Conservation (phyloP, 1,139 yeast species). For the Candida mesenterica region DNA sequence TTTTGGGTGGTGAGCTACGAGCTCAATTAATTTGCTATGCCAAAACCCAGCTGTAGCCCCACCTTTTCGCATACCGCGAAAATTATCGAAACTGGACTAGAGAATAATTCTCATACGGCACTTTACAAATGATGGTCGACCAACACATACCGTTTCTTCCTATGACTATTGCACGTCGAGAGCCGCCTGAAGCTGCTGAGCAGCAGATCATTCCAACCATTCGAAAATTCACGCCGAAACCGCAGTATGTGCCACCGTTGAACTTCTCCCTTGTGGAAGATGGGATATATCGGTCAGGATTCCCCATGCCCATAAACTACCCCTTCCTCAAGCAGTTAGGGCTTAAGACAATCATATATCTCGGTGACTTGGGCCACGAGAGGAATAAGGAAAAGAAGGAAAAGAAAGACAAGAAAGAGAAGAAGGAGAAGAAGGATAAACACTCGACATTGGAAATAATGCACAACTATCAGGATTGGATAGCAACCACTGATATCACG, state of each 20-base stretch:
- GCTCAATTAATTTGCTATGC: too few species aligned
- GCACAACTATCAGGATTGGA: slow-evolving; percentile 61
- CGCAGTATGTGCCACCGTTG: slow-evolving; percentile 74
- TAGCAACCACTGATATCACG: slow-evolving; percentile 52
- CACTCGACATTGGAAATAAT: slow-evolving; percentile 40
- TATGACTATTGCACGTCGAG: not conserved
- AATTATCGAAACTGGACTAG: too few species aligned
- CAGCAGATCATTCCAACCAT: too few species aligned
- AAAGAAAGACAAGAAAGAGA: slow-evolving; percentile 47
- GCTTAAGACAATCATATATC: slow-evolving; percentile 74
- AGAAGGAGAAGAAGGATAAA: slow-evolving; percentile 27
- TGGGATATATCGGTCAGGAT: slow-evolving; percentile 86
- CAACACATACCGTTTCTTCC: too few species aligned
- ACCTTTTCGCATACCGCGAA: too few species aligned
- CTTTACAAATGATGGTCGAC: too few species aligned
- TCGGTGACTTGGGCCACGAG: slow-evolving; percentile 63
- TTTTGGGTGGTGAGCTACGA: too few species aligned
- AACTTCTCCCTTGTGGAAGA: slow-evolving; percentile 88
- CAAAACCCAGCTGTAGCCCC: too few species aligned
- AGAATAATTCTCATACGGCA: too few species aligned
- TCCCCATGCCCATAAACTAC: slow-evolving; percentile 84
- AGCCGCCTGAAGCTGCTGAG: not conserved
- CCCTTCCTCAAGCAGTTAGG: slow-evolving; percentile 70
- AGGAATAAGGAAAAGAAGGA: slow-evolving; percentile 21
- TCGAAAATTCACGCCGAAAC: slow-evolving; percentile 14